Evolutionary conservation across 2,329 filamentous ascomycete species (phyloP).

Genomic region (Botryotinia calthae): DNA sequence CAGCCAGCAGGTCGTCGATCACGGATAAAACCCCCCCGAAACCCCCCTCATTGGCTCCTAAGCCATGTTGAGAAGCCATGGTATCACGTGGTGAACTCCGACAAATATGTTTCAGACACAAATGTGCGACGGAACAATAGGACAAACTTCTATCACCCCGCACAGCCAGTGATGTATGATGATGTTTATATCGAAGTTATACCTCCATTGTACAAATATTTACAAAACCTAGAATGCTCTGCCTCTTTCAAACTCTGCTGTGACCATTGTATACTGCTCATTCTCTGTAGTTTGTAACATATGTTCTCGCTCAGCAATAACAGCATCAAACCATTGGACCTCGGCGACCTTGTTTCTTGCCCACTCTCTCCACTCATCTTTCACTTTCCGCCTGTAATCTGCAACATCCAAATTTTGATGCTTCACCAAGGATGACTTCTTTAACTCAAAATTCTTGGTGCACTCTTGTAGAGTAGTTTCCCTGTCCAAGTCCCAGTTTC

Average conservation of each 20-base stretch:
- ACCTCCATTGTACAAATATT: background rate
- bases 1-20: background rate
- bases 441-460: background rate
- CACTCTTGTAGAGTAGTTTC: background rate
- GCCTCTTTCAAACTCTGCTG: background rate
- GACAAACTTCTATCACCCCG: background rate
- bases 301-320: background rate
- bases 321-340: constrained; percentile 1
- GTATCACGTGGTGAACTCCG: constrained; percentile 1
- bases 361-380: background rate
- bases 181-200: background rate
- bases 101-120: constrained; percentile 2
- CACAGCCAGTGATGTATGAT: background rate
- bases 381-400: too few relatives aligned
- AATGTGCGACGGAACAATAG: background rate
- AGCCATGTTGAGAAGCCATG: background rate
- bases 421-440: background rate
- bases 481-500: background rate
- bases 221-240: background rate
- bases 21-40: background rate
- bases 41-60: background rate
- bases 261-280: background rate
- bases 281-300: background rate
- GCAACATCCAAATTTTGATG: background rate
- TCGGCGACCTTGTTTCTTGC: constrained; percentile 4